Evolutionary conservation across 768 basidiomycete species (phyloP), one percentile per base, ranked within the genome.

Genomic region (Macrocybe gigantea): DNA sequence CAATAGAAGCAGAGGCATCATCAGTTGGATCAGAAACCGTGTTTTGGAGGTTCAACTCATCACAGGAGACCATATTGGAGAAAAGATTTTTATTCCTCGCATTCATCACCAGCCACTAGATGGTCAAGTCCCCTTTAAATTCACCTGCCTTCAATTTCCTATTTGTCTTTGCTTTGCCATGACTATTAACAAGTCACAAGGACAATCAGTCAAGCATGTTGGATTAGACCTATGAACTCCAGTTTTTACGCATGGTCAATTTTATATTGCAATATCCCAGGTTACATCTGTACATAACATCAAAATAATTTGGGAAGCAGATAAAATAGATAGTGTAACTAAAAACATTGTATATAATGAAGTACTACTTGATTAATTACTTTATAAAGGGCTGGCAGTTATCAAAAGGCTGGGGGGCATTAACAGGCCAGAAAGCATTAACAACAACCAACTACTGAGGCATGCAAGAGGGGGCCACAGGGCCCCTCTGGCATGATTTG

Each of bases 151-250:
- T 0, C 74, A 76, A 55, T 74, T 74, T 47, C 72, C 73, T 13
- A 51, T 76, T 1, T 48, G 59, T 0, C 59, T 75, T 1, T 69
- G 69, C 8, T 77, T 75, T 63, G 63, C 67, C 0, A 64, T 73
- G 54, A 66, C 69, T 0, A 71, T 74, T 50, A 75, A 75, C 52
- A 71, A 71, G 49, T 51, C 71, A 5, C 71, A 77, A 59, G 74
- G 75, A 1, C 74, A 75, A 50, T 73, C 69, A 11, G 60, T 76
- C 5, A 53, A 64, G 40, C 22, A 55, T 58, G 68, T 73, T 45
- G 75, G 70, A 2, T 34, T 77, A 7, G 62, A 77, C 53, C 49
- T 73, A 0, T 53, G 57, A 0, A 52, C 45, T 14, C 55, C 62
- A 12, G 67, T 69, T 0, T 73, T 73, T 49, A 34, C 61, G 1